A percentile compares a stretch with the other conserved stretches of the same genome.
These are phyloP conservation scores for Graphiopsis chlorocephala DNA, from an alignment of 2,329 filamentous ascomycete genomes.

Conservation along the genomic window DNA sequence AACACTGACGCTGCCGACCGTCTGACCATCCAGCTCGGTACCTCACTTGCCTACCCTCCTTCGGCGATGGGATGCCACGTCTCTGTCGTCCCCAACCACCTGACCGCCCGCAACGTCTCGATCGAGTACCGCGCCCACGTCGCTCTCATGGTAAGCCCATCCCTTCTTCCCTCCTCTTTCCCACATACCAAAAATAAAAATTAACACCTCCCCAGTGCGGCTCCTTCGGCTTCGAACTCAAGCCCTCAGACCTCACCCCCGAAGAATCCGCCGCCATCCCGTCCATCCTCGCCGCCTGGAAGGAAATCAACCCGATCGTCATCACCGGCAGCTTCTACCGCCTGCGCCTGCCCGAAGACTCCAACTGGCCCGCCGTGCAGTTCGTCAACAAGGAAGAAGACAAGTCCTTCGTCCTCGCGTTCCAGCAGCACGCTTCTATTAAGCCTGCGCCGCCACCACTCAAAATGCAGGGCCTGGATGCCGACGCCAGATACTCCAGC, in stretches of 20 bases:
- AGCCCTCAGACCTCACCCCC: slow-evolving; percentile 51
- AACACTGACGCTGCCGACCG: slow-evolving; percentile 63
- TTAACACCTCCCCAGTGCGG: slow-evolving; percentile 45
- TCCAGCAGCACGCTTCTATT: slow-evolving; percentile 54
- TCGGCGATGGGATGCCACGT: slow-evolving; percentile 66
- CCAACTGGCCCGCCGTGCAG: slow-evolving; percentile 61
- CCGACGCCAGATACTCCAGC: slow-evolving; percentile 50
- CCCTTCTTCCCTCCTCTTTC: neutral
- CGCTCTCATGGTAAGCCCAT: slow-evolving; percentile 54
- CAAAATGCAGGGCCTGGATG: slow-evolving; percentile 57
- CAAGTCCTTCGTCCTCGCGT: slow-evolving; percentile 57
- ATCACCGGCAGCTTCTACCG: slow-evolving; percentile 60
- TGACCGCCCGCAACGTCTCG: slow-evolving; percentile 55
- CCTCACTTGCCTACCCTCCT: slow-evolving; percentile 60
- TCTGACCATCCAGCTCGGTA: slow-evolving; percentile 62
- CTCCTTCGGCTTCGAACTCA: slow-evolving; percentile 63
- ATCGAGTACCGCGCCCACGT: slow-evolving; percentile 63
- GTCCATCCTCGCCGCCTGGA: slow-evolving; percentile 52
- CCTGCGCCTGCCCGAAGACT: slow-evolving; percentile 55
- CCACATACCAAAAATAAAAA: neutral
- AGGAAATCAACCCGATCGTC: slow-evolving; percentile 59
- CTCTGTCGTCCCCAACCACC: slow-evolving; percentile 58
- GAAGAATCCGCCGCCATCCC: slow-evolving; percentile 57
- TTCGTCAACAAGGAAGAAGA: slow-evolving; percentile 54
- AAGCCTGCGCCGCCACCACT: slow-evolving; percentile 56